Conservation (phyloP, 2,329 filamentous ascomycete species). For the Chaetomium olivaceum region DNA sequence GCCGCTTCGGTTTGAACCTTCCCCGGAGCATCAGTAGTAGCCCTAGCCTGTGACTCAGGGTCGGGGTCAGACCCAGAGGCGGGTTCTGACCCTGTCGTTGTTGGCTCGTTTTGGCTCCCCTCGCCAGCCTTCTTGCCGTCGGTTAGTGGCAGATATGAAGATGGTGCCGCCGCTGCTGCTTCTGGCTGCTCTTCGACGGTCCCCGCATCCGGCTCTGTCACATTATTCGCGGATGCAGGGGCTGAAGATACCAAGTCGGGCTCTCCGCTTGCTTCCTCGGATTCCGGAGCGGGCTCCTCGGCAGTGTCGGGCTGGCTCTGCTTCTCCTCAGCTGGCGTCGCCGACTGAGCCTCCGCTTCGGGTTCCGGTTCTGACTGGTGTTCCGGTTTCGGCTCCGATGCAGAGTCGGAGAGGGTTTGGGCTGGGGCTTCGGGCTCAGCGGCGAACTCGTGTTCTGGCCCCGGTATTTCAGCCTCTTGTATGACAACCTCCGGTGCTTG, state of each 20-base stretch:
- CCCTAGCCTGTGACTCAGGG: background rate
- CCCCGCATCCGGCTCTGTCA: background rate
- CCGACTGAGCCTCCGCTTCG: background rate
- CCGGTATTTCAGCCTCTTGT: background rate
- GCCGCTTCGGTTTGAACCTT: background rate
- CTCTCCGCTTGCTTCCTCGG: background rate
- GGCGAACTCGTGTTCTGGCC: slow-evolving; percentile 19
- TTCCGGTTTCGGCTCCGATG: slow-evolving; percentile 3
- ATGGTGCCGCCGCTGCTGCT: background rate
- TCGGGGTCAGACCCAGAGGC: background rate
- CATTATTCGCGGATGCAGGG: no score
- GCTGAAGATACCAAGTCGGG: background rate
- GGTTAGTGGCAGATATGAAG: background rate
- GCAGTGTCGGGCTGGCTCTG: background rate
- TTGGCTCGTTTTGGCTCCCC: slow-evolving; percentile 3
- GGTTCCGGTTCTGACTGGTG: background rate
- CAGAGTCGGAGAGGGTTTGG: background rate
- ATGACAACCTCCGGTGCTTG: background rate
- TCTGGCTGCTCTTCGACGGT: background rate
- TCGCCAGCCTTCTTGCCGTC: slow-evolving; percentile 15
- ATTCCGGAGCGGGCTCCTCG: background rate
- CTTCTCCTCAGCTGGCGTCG: background rate
- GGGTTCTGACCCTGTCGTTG: slow-evolving; percentile 17
- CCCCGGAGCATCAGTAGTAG: background rate
- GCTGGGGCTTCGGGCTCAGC: slow-evolving; percentile 6